Percentiles rank a stretch among this genome's conserved stretches.
Evolutionary conservation across 768 basidiomycete species (phyloP).

Genomic region (Hericium erinaceus): DNA sequence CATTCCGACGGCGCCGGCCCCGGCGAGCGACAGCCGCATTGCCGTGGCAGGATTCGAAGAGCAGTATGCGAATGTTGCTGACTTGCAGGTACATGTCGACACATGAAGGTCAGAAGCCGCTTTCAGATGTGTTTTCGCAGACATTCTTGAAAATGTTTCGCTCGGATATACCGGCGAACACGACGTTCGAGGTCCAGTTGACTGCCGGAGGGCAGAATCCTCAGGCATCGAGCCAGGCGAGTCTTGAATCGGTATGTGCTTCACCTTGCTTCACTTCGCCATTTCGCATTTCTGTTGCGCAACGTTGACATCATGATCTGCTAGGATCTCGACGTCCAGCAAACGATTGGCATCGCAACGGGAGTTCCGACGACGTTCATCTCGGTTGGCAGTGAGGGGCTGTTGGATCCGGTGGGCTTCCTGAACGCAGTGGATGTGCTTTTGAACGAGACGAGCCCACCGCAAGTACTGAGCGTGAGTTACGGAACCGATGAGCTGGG

Average conservation of each 20-base stretch:
- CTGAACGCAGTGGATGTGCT: slow-evolving; percentile 10
- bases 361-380: slow-evolving; percentile 18
- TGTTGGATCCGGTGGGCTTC: slow-evolving; percentile 14
- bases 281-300: slow-evolving; percentile 1
- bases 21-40: slow-evolving; percentile 9
- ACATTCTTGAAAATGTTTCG: background rate
- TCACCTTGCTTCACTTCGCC: slow-evolving; percentile 8
- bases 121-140: background rate
- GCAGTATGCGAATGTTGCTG: slow-evolving; percentile 15
- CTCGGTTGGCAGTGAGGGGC: slow-evolving; percentile 17
- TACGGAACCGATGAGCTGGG: slow-evolving; percentile 7
- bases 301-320: slow-evolving; percentile 1
- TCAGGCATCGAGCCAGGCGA: background rate
- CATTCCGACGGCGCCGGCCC: slow-evolving; percentile 15
- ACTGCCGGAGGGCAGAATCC: background rate
- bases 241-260: background rate
- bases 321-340: slow-evolving; percentile 16
- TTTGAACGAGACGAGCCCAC: slow-evolving; percentile 4
- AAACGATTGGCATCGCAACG: slow-evolving; percentile 14
- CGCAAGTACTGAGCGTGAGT: slow-evolving; percentile 8
- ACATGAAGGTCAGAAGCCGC: background rate
- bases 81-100: slow-evolving; percentile 1
- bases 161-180: background rate
- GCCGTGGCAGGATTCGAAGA: slow-evolving; percentile 17
- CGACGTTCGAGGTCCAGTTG: background rate